These are phyloP conservation scores for Collybiopsis luxurians DNA, from an alignment of 768 basidiomycete species.

Conservation along the genomic window DNA sequence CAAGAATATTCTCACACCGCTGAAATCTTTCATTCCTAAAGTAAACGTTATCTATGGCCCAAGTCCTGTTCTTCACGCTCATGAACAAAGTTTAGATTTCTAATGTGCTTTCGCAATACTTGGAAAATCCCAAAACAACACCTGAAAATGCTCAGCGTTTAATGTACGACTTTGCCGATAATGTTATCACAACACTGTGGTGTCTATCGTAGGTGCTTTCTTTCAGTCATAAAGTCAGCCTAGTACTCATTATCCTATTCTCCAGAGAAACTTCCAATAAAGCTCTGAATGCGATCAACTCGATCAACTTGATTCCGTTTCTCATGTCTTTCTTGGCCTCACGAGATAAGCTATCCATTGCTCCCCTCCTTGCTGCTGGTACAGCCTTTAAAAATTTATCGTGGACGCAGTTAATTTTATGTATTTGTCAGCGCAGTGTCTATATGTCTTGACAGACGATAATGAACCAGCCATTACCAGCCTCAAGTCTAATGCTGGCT, in stretches of 20 bases:
- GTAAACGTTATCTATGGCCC: conserved; percentile 31
- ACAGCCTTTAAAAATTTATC: conserved; percentile 1
- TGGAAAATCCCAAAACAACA: conserved; percentile 56
- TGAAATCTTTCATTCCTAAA: conserved; percentile 77
- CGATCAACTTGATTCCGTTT: conserved; percentile 75
- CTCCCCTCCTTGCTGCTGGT: conserved; percentile 83
- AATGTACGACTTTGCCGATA: conserved; percentile 87
- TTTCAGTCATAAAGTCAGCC: background rate
- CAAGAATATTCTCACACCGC: conserved; percentile 82
- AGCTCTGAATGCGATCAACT: conserved; percentile 83
- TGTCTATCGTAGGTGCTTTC: conserved; percentile 91
- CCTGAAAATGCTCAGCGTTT: conserved; percentile 71
- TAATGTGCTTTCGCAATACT: conserved; percentile 61
- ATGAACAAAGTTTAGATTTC: conserved; percentile 58
- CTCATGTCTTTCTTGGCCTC: conserved; percentile 86
- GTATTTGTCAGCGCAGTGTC: conserved; percentile 67
- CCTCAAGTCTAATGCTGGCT: conserved; percentile 56
- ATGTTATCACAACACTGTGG: conserved; percentile 91
- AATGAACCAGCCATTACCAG: conserved; percentile 74
- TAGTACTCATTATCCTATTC: conserved; percentile 21
- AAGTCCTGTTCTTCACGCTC: background rate
- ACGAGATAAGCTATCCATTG: conserved; percentile 62
- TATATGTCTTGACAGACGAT: conserved; percentile 92
- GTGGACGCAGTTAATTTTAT: background rate
- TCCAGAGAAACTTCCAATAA: conserved; percentile 89